Evolutionary conservation across 2,329 filamentous ascomycete genomes (phyloP).

Genomic region (Hypocreales sp.): DNA sequence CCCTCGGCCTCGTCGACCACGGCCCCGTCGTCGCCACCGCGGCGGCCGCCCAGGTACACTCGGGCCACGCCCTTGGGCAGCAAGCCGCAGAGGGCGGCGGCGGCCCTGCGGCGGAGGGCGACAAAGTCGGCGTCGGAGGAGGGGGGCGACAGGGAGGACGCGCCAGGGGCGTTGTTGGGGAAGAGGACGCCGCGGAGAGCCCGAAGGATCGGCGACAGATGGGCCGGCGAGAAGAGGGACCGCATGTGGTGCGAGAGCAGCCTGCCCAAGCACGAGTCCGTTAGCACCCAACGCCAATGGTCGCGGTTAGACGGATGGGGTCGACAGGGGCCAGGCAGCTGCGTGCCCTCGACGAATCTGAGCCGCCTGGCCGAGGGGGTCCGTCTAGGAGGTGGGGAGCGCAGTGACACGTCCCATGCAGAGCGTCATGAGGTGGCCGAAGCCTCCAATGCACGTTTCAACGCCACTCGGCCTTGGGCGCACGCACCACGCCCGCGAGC

Average conservation of each 20-base stretch:
- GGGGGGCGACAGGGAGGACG: constrained; percentile 44
- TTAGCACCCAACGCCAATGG: too few relatives aligned
- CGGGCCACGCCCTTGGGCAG: constrained; percentile 30
- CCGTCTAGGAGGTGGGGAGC: too few relatives aligned
- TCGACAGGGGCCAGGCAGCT: neutral
- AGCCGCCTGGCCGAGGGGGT: too few relatives aligned
- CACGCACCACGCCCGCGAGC: too few relatives aligned
- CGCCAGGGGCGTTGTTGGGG: constrained; percentile 65
- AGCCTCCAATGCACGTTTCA: too few relatives aligned
- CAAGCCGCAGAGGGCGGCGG: constrained; percentile 37
- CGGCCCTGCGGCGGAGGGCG: constrained; percentile 51
- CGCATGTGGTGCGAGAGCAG: constrained; percentile 42
- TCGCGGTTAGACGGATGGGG: too few relatives aligned
- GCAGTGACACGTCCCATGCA: too few relatives aligned
- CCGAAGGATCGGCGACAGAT: constrained; percentile 52
- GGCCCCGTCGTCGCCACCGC: constrained; percentile 10
- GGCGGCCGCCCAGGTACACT: constrained; percentile 32
- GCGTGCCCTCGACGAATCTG: too few relatives aligned
- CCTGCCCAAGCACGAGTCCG: constrained; percentile 20
- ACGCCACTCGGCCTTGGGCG: too few relatives aligned
- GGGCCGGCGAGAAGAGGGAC: constrained; percentile 44
- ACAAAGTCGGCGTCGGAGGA: constrained; percentile 41
- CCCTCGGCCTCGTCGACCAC: constrained; percentile 45
- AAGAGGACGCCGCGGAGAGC: constrained; percentile 67
- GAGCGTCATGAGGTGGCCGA: too few relatives aligned